Conservation (phyloP, 352 stramenopile species). For the Phytophthora sojae region DNA sequence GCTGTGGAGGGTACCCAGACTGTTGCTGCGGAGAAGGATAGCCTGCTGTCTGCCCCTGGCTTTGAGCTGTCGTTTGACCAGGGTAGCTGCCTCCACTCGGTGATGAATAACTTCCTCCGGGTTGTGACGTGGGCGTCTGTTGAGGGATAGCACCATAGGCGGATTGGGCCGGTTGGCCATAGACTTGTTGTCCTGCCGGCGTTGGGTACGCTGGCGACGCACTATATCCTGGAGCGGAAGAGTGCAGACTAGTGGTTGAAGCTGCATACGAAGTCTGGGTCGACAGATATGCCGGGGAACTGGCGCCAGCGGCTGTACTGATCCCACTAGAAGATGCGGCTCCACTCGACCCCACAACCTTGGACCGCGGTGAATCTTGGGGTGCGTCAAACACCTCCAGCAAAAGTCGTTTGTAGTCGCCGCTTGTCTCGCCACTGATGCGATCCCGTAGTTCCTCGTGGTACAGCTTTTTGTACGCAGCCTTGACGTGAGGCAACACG, state of each 20-base stretch:
- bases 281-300: conserved; percentile 21
- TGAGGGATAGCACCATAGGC: conserved; percentile 16
- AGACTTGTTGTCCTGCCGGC: conserved; percentile 27
- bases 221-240: conserved; percentile 16
- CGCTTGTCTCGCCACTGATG: conserved; percentile 66
- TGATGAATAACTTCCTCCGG: conserved; percentile 17
- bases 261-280: conserved; percentile 31
- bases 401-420: conserved; percentile 69
- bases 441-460: conserved; percentile 66
- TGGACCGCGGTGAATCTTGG: conserved; percentile 42
- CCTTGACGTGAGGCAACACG: conserved; percentile 60
- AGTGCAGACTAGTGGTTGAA: conserved; percentile 11
- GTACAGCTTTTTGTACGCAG: conserved; percentile 64
- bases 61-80: conserved; percentile 24
- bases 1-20: conserved; percentile 30
- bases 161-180: conserved; percentile 29
- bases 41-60: conserved; percentile 28
- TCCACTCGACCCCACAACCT: conserved; percentile 22
- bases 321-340: conserved; percentile 6
- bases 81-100: conserved; percentile 35
- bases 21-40: conserved; percentile 47
- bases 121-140: conserved; percentile 23
- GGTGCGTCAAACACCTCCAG: conserved; percentile 78
- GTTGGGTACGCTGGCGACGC: conserved; percentile 21
- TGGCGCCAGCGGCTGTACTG: conserved; percentile 5